A percentile compares a stretch with the other conserved stretches of the same genome.
Conservation (phyloP, 2,329 filamentous ascomycete species). For the Aspergillus jensenii region DNA sequence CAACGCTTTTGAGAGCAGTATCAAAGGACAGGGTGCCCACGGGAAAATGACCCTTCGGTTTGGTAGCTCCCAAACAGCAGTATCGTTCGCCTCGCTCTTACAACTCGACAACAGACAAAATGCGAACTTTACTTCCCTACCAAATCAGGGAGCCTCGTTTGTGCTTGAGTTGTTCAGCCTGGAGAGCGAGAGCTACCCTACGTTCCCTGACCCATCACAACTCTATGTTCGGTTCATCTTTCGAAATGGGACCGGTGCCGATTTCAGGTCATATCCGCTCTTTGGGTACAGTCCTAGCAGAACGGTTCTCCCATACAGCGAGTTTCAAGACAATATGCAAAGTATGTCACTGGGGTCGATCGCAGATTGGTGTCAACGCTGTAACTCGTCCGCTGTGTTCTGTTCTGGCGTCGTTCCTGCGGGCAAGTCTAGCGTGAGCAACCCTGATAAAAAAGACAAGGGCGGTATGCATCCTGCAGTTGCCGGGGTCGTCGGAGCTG, state of each 20-base stretch:
- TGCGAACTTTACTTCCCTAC: conserved; percentile 50
- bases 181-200: conserved; percentile 28
- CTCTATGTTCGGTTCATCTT: conserved; percentile 58
- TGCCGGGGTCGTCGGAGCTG: conserved; percentile 58
- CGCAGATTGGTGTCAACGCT: conserved; percentile 54
- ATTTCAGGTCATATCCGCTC: conserved; percentile 46
- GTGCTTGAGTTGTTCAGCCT: conserved; percentile 55
- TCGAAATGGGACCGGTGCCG: conserved; percentile 54
- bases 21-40: conserved; percentile 35
- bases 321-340: conserved; percentile 50
- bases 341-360: conserved; percentile 45
- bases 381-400: conserved; percentile 50
- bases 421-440: not conserved
- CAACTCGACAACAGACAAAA: conserved; percentile 39
- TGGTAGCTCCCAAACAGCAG: conserved; percentile 50
- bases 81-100: conserved; percentile 52
- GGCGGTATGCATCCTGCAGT: conserved; percentile 44
- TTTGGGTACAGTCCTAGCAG: conserved; percentile 50
- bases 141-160: conserved; percentile 49
- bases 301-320: conserved; percentile 49
- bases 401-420: conserved; percentile 45
- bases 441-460: conserved; percentile 5
- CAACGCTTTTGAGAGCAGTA: conserved; percentile 39
- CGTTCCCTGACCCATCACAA: conserved; percentile 44
- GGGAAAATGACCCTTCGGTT: conserved; percentile 51